Evolutionary conservation across 2,329 filamentous ascomycete species (phyloP).

Genomic region (Exophiala aquamarina): DNA sequence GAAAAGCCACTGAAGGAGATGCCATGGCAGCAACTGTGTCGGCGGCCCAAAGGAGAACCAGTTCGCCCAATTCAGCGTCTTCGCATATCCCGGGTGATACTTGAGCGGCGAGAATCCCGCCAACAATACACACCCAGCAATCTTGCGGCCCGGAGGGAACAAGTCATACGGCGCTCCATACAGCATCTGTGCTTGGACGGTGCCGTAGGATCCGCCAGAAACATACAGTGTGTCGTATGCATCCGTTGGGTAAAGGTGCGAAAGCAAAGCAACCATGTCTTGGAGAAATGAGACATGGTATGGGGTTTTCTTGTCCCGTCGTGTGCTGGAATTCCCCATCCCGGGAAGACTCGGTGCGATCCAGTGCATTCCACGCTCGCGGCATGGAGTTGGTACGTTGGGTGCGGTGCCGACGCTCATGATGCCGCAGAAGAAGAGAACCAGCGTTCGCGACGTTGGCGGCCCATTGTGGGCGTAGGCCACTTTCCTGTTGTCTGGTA

Average conservation of each 20-base stretch:
- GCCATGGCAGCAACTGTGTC: not conserved
- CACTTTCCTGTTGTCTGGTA: not conserved
- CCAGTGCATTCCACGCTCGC: conserved; percentile 3
- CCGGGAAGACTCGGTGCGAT: conserved; percentile 1
- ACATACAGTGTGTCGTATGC: not conserved
- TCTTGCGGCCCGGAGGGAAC: conserved; percentile 5
- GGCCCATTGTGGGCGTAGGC: conserved; percentile 4
- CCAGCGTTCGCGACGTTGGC: not conserved
- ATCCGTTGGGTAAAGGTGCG: not conserved
- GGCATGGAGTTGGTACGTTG: not conserved
- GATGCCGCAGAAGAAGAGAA: conserved; percentile 2
- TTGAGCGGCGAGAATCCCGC: conserved; percentile 2
- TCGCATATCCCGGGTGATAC: not conserved
- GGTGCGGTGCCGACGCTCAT: conserved; percentile 6
- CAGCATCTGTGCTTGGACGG: too few relatives aligned
- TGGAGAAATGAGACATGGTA: not conserved
- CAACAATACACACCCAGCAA: conserved; percentile 1
- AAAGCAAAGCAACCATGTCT: not conserved
- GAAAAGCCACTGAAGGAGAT: too few relatives aligned
- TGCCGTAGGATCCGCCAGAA: too few relatives aligned
- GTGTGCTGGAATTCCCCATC: conserved; percentile 3
- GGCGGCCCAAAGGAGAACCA: conserved; percentile 2
- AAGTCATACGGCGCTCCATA: not conserved
- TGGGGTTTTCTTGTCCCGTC: conserved; percentile 1
- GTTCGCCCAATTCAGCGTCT: conserved; percentile 1